phyloP scores from a whole-genome alignment of 2,329 filamentous ascomycete species.

The Emergomyces pasteurianus region DNA sequence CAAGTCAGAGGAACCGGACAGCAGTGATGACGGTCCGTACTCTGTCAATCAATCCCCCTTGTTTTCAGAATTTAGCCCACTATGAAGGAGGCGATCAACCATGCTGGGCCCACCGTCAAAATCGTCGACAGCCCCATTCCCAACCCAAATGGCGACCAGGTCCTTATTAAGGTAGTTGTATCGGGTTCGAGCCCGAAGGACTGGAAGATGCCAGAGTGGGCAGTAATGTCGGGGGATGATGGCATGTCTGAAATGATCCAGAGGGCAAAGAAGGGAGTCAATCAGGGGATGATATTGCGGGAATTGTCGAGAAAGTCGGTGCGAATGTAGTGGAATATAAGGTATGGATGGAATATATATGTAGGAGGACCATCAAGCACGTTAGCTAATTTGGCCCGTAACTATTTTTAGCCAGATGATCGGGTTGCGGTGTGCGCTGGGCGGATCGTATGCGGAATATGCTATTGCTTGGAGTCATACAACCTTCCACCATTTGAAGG shows the following conservation, averaged over 20 bases:
- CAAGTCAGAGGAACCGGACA: neutral
- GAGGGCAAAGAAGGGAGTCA: conserved; percentile 9
- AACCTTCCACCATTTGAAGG: conserved; percentile 47
- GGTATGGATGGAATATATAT: conserved; percentile 9
- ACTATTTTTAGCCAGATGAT: conserved; percentile 35
- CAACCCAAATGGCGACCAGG: conserved; percentile 22
- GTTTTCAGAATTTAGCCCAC: too few relatives aligned
- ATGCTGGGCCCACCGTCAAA: conserved; percentile 19
- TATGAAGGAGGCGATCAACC: neutral
- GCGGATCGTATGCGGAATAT: conserved; percentile 47
- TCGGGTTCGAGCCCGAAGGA: conserved; percentile 39
- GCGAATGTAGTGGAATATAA: conserved; percentile 42
- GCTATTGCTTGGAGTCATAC: conserved; percentile 41
- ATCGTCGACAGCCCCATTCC: conserved; percentile 35
- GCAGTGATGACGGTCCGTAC: neutral
- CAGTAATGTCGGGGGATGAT: neutral
- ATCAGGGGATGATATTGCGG: conserved; percentile 40
- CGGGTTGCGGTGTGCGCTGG: conserved; percentile 37
- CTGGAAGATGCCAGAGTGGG: conserved; percentile 24
- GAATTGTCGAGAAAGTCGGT: conserved; percentile 40
- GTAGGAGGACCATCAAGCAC: neutral
- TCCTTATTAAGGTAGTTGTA: conserved; percentile 31
- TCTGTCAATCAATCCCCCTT: neutral
- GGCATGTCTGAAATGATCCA: conserved; percentile 9
- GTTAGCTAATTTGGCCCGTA: neutral